Base-by-base conservation (phyloP, 768 basidiomycete species). In the Ephemerocybe angulata region DNA sequence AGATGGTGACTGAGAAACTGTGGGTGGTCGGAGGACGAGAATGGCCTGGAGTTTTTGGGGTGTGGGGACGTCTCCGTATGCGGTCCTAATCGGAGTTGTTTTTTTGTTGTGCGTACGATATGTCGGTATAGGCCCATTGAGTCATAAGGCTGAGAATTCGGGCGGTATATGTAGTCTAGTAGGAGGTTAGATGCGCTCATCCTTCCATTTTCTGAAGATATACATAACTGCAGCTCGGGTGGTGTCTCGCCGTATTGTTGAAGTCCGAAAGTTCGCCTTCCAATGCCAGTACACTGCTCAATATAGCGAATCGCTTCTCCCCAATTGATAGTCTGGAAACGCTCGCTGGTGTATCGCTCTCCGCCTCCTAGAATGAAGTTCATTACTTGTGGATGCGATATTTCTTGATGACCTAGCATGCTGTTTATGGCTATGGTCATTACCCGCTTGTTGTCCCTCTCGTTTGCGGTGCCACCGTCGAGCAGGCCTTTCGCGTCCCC, bases 301-400 rank as follows among this genome's bases (percentile, higher is more conserved):
- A 24, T 12, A 5, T 21, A 38, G 1, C 13, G 4, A 12, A 50
- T 1, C 3, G 22, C 13, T 19, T 35, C 13, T 2, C 15, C 49
- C 35, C 31, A 38, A 15, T 50, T 50, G 10, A 50, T 3, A 10
- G 31, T 8, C 29, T 33, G 35, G 15, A 35, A 33, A 3, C 6
- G 4, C 24, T 50, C 35, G 11, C 22, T 33, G 3, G 35, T 17
- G 31, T 33, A 33, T 4, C 22, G 10, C 13, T 47, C 46, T 24
- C 66, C 68, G 0, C 62, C 56, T 0, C 65, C 68, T 0, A 68
- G 44, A 0, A 70, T 21, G 27, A 67, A 67, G 22, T 64, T 67
- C 62, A 67, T 60, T 0, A 70, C 66, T 35, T 70, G 68, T 2
- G 63, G 66, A 10, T 66, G 65, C 0, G 69, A 72, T 0, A 70